Evolutionary conservation across 225 moss, liverwort and hornwort species (phyloP).

Genomic region (Pleurozium schreberi): DNA sequence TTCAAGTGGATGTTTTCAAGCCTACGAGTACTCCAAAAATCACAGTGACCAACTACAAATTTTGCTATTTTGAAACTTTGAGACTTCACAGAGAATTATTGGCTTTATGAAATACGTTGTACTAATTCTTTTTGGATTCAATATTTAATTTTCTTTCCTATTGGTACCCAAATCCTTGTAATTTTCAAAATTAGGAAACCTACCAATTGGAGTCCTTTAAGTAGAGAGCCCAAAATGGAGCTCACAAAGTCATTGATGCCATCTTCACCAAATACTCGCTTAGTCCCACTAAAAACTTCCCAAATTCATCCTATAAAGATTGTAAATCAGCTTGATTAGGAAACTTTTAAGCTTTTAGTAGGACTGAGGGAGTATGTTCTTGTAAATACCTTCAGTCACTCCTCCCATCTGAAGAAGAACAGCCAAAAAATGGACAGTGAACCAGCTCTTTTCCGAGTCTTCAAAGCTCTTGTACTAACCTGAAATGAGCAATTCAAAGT

Average conservation of each 20-base stretch:
- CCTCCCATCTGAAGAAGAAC: constrained; percentile 38
- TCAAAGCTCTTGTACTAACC: constrained; percentile 60
- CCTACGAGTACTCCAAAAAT: not conserved
- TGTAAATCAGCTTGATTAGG: no score
- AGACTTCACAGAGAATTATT: not conserved
- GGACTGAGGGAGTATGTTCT: no score
- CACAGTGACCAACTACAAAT: not conserved
- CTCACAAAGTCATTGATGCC: constrained; percentile 55
- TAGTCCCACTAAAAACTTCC: no score
- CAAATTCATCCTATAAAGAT: no score
- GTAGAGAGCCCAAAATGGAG: constrained; percentile 30
- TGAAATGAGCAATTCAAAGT: no score
- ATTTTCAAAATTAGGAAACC: no score
- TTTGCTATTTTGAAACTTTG: not conserved
- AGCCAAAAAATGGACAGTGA: constrained; percentile 24
- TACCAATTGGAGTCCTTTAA: no score
- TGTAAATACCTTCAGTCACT: constrained; percentile 32
- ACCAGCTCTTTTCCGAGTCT: constrained; percentile 48
- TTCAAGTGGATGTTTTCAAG: not conserved
- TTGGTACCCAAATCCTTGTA: no score
- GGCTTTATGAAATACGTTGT: no score
- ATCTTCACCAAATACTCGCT: constrained; percentile 44
- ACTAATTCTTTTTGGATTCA: no score
- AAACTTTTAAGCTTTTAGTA: no score
- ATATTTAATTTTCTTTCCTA: no score